Percentiles rank a stretch among this genome's conserved stretches.
These are phyloP conservation scores for Podaxis rugospora DNA, from an alignment of 768 basidiomycete species.

Conservation along the genomic window DNA sequence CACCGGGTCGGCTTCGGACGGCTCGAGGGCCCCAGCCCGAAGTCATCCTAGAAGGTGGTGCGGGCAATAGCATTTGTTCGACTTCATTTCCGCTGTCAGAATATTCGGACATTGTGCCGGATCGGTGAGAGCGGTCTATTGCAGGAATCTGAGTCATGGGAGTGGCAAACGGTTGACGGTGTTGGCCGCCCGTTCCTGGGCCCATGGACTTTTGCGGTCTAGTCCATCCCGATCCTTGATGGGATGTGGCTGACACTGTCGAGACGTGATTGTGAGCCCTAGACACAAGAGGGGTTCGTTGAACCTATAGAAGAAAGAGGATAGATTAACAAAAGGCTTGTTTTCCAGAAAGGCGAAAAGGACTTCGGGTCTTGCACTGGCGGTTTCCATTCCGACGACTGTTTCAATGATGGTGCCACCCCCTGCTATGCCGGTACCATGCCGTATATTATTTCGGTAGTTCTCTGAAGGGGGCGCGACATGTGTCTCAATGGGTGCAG, in stretches of 20 bases:
- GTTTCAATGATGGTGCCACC: slow-evolving; percentile 16
- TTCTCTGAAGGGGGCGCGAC: slow-evolving; percentile 1
- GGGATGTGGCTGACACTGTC: slow-evolving; percentile 17
- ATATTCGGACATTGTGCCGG: slow-evolving; percentile 45
- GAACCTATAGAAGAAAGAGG: slow-evolving; percentile 40
- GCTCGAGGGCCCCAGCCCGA: slow-evolving; percentile 2
- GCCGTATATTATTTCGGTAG: neutral
- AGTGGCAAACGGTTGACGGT: slow-evolving; percentile 46
- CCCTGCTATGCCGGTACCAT: slow-evolving; percentile 13
- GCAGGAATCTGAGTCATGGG: slow-evolving; percentile 12
- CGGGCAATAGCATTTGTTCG: slow-evolving; percentile 54
- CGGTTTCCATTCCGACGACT: slow-evolving; percentile 63
- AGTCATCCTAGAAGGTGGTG: slow-evolving; percentile 14
- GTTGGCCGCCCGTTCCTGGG: slow-evolving; percentile 21
- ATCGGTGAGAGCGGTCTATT: slow-evolving; percentile 37
- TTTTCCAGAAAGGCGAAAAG: neutral
- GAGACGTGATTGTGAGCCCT: slow-evolving; percentile 34
- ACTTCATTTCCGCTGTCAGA: slow-evolving; percentile 71
- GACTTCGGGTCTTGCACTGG: slow-evolving; percentile 39
- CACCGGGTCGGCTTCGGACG: slow-evolving; percentile 6
- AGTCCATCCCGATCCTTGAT: slow-evolving; percentile 13
- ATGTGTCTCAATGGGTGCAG: slow-evolving; percentile 4
- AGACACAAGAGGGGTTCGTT: slow-evolving; percentile 61
- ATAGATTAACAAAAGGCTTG: neutral
- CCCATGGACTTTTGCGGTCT: neutral